These are phyloP conservation scores for Endogone sp. DNA, from an alignment of 192 early-diverging fungal genomes.

Conservation along the genomic window DNA sequence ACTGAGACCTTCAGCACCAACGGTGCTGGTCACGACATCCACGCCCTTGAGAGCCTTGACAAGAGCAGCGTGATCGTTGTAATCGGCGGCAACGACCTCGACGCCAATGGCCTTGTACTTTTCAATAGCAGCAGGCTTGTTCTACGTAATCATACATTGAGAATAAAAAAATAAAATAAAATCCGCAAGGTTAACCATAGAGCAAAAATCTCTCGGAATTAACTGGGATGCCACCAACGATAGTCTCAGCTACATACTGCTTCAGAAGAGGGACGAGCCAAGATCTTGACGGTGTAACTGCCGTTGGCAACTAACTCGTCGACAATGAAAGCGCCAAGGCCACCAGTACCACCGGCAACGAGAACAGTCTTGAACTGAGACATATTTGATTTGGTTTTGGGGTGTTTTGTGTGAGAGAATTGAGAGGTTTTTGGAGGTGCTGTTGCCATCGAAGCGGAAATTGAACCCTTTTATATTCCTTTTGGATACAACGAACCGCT, in stretches of 20 bases:
- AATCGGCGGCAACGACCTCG: constrained; percentile 15
- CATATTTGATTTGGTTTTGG: not conserved
- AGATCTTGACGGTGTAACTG: constrained; percentile 11
- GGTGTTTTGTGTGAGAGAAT: too few relatives aligned
- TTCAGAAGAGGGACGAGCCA: not conserved
- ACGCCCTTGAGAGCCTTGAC: constrained; percentile 13
- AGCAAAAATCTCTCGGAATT: not conserved
- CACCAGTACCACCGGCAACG: constrained; percentile 6
- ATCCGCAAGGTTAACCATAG: not conserved
- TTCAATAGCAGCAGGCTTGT: not conserved
- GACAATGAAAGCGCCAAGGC: not conserved
- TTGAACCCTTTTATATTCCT: too few relatives aligned
- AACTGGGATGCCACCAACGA: not conserved
- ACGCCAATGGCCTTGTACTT: not conserved
- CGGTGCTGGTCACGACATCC: constrained; percentile 6
- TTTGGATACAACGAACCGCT: too few relatives aligned
- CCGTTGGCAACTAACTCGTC: constrained; percentile 13
- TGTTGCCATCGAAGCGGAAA: too few relatives aligned
- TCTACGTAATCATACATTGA: not conserved
- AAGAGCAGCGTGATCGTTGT: constrained; percentile 9
- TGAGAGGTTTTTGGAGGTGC: too few relatives aligned
- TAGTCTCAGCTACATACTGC: too few relatives aligned
- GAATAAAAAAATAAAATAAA: not conserved
- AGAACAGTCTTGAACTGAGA: not conserved
- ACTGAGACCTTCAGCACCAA: not conserved